Conservation (phyloP, 2,329 filamentous ascomycete species). For the Alternaria arborescens region DNA sequence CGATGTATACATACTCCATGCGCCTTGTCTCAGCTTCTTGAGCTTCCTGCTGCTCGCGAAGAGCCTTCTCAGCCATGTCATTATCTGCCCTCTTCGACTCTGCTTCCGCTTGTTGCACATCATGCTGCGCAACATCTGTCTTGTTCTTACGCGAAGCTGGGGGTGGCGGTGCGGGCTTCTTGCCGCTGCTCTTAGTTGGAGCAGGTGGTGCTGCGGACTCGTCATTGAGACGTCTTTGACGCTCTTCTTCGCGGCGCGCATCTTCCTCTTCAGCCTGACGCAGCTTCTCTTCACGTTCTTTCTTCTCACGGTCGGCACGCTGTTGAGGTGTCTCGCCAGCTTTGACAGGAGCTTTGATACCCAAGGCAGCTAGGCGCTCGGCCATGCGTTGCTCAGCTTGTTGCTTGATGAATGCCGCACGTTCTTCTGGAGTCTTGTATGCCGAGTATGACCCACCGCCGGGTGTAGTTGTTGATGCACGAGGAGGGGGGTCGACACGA, state of each 20-base stretch:
- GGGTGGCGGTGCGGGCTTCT: slow-evolving; percentile 73
- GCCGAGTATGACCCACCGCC: slow-evolving; percentile 77
- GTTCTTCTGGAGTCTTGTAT: slow-evolving; percentile 90
- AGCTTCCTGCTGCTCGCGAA: slow-evolving; percentile 75
- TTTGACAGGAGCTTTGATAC: slow-evolving; percentile 84
- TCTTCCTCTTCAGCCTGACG: slow-evolving; percentile 95
- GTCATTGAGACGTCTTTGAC: slow-evolving; percentile 81
- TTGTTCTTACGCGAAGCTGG: slow-evolving; percentile 75
- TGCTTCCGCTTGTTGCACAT: slow-evolving; percentile 60
- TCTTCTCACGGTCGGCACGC: slow-evolving; percentile 85
- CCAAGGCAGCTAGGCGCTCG: slow-evolving; percentile 90
- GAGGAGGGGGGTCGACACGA: slow-evolving; percentile 59
- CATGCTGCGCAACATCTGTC: slow-evolving; percentile 66
- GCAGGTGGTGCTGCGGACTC: slow-evolving; percentile 73
- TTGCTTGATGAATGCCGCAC: slow-evolving; percentile 95
- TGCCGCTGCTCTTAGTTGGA: slow-evolving; percentile 51
- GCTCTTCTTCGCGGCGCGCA: slow-evolving; percentile 83
- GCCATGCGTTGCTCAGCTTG: slow-evolving; percentile 98
- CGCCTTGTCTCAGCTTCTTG: slow-evolving; percentile 76
- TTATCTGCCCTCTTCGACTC: slow-evolving; percentile 69
- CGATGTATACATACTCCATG: slow-evolving; percentile 76
- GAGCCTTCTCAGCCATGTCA: slow-evolving; percentile 61
- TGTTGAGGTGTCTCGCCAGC: slow-evolving; percentile 82
- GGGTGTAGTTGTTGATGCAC: slow-evolving; percentile 62
- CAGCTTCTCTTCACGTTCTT: slow-evolving; percentile 85